A percentile compares a stretch with the other conserved stretches of the same genome.
Evolutionary conservation across 1,284 basidiomycete genomes (phyloP).

Genomic region (Cronartium quercuum): DNA sequence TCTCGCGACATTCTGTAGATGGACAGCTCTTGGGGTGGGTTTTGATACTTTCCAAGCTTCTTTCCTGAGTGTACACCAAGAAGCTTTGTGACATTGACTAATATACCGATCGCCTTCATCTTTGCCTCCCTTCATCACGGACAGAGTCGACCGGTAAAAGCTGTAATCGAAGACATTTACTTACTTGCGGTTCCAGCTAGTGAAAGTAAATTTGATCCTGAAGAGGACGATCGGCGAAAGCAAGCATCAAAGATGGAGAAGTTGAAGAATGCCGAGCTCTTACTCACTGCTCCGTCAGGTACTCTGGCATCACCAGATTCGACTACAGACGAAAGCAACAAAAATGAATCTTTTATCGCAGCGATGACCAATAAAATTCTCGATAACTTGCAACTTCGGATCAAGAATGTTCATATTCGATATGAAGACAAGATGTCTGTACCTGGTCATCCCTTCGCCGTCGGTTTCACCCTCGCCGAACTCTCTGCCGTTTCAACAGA

Average conservation of each 20-base stretch:
- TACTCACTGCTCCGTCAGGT: constrained; percentile 52
- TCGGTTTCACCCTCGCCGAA: constrained; percentile 81
- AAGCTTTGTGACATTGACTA: not conserved
- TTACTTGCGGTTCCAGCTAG: constrained; percentile 35
- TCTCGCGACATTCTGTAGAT: not conserved
- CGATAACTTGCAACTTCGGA: constrained; percentile 92
- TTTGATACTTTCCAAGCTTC: not conserved
- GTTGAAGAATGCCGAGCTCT: constrained; percentile 32
- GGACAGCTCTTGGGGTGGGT: constrained; percentile 3
- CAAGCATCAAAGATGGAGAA: constrained; percentile 38
- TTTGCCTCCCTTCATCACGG: not conserved
- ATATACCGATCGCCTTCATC: not conserved
- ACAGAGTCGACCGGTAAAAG: constrained; percentile 37
- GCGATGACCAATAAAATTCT: constrained; percentile 85
- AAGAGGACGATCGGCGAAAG: constrained; percentile 38
- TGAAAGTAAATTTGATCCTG: constrained; percentile 31
- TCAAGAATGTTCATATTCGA: constrained; percentile 89
- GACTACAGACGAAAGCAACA: constrained; percentile 60
- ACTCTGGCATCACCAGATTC: constrained; percentile 64
- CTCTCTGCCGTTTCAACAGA: constrained; percentile 94
- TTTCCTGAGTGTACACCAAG: not conserved
- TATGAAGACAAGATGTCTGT: constrained; percentile 94
- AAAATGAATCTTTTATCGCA: constrained; percentile 72
- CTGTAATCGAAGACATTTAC: constrained; percentile 39
- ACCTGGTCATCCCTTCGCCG: constrained; percentile 93